Percentiles rank a stretch among this genome's conserved stretches.
These are phyloP conservation scores for Sugiyamaella valdiviana DNA, from an alignment of 805 yeast genomes.

Conservation along the genomic window DNA sequence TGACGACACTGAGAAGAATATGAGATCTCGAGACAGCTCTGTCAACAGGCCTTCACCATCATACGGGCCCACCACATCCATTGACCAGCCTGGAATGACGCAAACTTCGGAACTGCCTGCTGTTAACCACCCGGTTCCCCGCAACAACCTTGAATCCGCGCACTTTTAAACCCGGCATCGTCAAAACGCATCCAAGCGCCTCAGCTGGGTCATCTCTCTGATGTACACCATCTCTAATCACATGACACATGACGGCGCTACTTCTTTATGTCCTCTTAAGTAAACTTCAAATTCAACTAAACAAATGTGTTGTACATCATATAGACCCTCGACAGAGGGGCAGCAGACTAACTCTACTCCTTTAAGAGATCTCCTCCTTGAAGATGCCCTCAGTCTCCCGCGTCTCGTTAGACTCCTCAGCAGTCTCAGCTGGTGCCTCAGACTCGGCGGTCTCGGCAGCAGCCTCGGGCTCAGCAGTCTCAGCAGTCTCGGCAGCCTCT, in stretches of 20 bases:
- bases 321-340: too few relatives aligned
- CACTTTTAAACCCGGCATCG: too few relatives aligned
- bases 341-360: conserved; percentile 2
- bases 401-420: conserved; percentile 8
- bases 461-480: conserved; percentile 13
- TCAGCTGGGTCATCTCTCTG: too few relatives aligned
- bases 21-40: neutral
- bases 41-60: neutral
- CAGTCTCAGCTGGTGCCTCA: too few relatives aligned
- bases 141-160: too few relatives aligned
- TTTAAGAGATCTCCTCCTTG: conserved; percentile 13
- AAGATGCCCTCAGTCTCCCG: conserved; percentile 8
- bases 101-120: too few relatives aligned
- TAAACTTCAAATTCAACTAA: neutral
- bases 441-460: conserved; percentile 10
- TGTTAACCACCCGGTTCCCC: too few relatives aligned
- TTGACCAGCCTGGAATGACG: too few relatives aligned
- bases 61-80: too few relatives aligned
- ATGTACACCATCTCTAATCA: too few relatives aligned
- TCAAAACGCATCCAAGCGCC: too few relatives aligned
- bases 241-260: too few relatives aligned
- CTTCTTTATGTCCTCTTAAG: neutral
- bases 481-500: conserved; percentile 14
- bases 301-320: neutral
- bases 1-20: neutral